Percentiles rank a stretch among this genome's conserved stretches.
phyloP scores from a whole-genome alignment of 225 moss, liverwort and hornwort species.

The Physcomitrellopsis africana region DNA sequence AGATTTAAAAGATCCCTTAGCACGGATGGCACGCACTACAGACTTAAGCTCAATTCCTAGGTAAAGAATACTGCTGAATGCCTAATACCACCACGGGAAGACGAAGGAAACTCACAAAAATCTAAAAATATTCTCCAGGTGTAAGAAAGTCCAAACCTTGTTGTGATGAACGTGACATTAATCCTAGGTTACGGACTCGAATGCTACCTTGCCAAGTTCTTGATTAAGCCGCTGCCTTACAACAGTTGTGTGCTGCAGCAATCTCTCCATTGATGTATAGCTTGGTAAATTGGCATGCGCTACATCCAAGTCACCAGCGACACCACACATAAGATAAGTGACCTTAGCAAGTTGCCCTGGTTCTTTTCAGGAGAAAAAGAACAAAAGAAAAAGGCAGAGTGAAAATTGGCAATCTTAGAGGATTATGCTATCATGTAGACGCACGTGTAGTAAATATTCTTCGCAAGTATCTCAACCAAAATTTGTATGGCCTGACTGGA shows the following conservation, averaged over 20 bases:
- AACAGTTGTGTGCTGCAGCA: constrained; percentile 82
- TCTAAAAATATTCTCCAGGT: background rate
- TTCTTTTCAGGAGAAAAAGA: background rate
- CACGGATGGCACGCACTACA: background rate
- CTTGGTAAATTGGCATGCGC: constrained; percentile 90
- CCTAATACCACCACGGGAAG: background rate
- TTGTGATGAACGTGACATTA: background rate
- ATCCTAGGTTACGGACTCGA: background rate
- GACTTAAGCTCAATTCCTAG: background rate
- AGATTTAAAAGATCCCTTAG: background rate
- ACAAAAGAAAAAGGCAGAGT: too few species aligned
- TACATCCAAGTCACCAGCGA: constrained; percentile 40
- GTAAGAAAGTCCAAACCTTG: background rate
- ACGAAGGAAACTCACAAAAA: background rate
- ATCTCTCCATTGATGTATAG: constrained; percentile 89
- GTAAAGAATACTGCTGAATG: background rate
- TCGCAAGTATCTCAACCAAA: background rate
- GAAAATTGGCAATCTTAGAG: background rate
- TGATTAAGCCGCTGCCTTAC: constrained; percentile 83
- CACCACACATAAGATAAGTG: background rate
- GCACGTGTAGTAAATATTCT: background rate
- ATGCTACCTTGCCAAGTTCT: constrained; percentile 81
- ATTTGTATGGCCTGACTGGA: background rate
- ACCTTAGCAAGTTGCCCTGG: background rate
- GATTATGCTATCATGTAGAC: background rate